A percentile compares a stretch with the other conserved stretches of the same genome.
phyloP scores from a whole-genome alignment of 75 land plant genomes.

The Sequoiadendron giganteum region DNA sequence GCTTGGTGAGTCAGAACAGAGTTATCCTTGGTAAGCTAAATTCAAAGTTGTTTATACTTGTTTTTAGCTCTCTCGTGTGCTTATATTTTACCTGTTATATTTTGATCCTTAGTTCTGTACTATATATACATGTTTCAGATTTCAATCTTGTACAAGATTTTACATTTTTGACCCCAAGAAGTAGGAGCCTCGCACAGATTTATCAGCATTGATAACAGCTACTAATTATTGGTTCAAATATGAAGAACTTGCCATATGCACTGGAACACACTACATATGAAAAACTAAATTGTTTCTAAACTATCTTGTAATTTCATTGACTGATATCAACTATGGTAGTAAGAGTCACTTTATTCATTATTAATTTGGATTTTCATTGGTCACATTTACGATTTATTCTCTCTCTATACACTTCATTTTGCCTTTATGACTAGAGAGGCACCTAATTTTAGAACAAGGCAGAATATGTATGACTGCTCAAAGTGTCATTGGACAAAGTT shows the following conservation, averaged over 20 bases:
- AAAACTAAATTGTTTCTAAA: background rate
- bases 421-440: background rate
- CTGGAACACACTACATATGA: background rate
- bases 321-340: background rate
- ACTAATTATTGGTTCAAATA: background rate
- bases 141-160: background rate
- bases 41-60: background rate
- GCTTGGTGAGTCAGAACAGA: constrained; percentile 81
- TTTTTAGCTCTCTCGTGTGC: background rate
- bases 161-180: background rate
- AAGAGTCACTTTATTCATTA: background rate
- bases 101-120: background rate
- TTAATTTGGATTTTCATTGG: background rate
- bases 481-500: background rate
- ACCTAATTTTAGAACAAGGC: background rate
- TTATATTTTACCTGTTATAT: background rate
- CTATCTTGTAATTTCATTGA: background rate
- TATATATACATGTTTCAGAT: background rate
- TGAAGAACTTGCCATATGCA: background rate
- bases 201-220: background rate
- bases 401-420: background rate
- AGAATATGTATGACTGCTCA: background rate
- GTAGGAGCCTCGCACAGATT: background rate
- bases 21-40: constrained; percentile 77
- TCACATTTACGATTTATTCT: background rate